Base-by-base conservation (phyloP, 495 filamentous ascomycete species). In the Jackrogersella minutella region DNA sequence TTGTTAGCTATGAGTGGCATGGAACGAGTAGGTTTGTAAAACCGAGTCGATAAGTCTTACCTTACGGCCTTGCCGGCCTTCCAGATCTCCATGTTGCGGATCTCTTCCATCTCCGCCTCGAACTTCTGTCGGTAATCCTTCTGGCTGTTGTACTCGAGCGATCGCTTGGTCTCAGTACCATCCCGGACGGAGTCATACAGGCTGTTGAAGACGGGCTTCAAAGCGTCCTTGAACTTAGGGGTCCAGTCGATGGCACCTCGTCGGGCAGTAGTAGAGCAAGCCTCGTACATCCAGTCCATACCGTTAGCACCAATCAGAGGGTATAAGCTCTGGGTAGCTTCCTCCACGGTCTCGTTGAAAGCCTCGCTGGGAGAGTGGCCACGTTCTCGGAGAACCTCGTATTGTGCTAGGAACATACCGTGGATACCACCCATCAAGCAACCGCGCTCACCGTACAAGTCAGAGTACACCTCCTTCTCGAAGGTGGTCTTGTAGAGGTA, bases 261-360 rank as follows among this genome's bases (percentile, higher is more conserved):
- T 76, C 95, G 91, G 73, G 95, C 95, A 37, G 96, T 98, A 73
- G 96, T 98, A 55, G 94, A 98, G 90, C 95, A 99, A 68, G 95
- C 95, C 71, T 93, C 93, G 85, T 97, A 99, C 96, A 99, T 98
- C 92, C 95, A 99, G 85, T 98, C 95, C 95, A 99, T 99, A 70
- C 95, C 95, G 79, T 98, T 90, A 74, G 84, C 86, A 76, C 93
- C 95, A 74, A 99, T 98, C 70, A 99, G 85, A 58, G 95, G 95
- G 86, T 98, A 99, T 62, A 98, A 86, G 70, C 88, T 92, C 87
- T 98, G 96, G 37, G 95, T 99, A 63, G 95, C 95, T 84, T 99
- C 95, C 85, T 99, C 95, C 61, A 99, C 95, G 68, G 95, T 97
- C 92, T 98, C 95, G 86, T 99, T 98, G 90, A 99, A 98, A 64